Conservation (phyloP, 306 rosid genomes). For the Quercus berberidifolia region DNA sequence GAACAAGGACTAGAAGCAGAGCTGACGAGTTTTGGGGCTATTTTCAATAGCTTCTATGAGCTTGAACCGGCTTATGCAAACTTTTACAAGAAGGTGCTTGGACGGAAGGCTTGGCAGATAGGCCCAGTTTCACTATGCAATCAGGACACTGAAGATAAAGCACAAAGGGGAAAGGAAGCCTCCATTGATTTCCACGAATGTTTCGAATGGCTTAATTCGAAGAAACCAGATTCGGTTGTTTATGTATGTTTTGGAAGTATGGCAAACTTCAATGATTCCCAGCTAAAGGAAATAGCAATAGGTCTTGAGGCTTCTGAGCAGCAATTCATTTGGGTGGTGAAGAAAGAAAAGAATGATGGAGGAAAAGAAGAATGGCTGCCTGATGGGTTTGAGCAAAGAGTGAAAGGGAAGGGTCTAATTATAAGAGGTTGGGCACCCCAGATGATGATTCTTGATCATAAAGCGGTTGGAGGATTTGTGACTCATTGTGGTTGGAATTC, state of each 20-base stretch:
- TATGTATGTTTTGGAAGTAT: slow-evolving; percentile 48
- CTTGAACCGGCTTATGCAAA: slow-evolving; percentile 52
- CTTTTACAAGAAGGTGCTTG: slow-evolving; percentile 32
- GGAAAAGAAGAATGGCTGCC: slow-evolving; percentile 26
- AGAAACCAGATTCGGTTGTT: slow-evolving; percentile 39
- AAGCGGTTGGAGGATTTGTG: slow-evolving; percentile 33
- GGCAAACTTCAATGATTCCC: slow-evolving; percentile 26
- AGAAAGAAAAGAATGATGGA: not conserved
- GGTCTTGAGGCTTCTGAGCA: slow-evolving; percentile 50
- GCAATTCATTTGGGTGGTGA: slow-evolving; percentile 49
- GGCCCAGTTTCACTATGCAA: slow-evolving; percentile 47
- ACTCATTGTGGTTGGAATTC: slow-evolving; percentile 52
- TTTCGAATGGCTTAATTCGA: slow-evolving; percentile 29
- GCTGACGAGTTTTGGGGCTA: slow-evolving; percentile 36
- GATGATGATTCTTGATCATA: slow-evolving; percentile 26
- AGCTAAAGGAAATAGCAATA: slow-evolving; percentile 47
- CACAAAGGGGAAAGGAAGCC: slow-evolving; percentile 32
- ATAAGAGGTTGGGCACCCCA: slow-evolving; percentile 55
- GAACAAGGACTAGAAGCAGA: slow-evolving; percentile 24
- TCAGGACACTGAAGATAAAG: slow-evolving; percentile 23
- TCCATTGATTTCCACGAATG: slow-evolving; percentile 32
- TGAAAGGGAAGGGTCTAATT: slow-evolving; percentile 34
- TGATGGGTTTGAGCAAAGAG: slow-evolving; percentile 37
- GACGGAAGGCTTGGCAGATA: slow-evolving; percentile 58
- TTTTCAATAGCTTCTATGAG: slow-evolving; percentile 52